Percentiles rank a stretch among this genome's conserved stretches.
phyloP scores from a whole-genome alignment of 306 rosid species.

The Senna tora region DNA sequence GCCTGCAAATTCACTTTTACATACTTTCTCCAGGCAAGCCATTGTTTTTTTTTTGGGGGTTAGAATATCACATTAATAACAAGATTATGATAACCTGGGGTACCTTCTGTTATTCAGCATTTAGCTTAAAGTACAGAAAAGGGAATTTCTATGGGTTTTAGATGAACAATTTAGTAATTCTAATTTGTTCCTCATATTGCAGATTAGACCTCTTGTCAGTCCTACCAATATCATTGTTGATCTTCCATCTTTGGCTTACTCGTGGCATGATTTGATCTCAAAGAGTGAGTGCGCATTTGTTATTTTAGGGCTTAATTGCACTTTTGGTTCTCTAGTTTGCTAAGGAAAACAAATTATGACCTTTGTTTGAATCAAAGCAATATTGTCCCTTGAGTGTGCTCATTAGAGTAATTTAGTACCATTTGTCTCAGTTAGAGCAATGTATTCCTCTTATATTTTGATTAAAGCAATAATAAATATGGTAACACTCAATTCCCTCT shows the following conservation, averaged over 20 bases:
- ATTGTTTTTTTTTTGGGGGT: slow-evolving; percentile 5
- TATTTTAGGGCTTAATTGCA: neutral
- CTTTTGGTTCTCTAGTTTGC: neutral
- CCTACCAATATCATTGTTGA: slow-evolving; percentile 67
- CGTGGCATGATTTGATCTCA: slow-evolving; percentile 94
- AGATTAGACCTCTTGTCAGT: slow-evolving; percentile 88
- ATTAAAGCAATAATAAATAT: neutral
- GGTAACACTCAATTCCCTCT: neutral
- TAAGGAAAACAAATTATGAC: neutral
- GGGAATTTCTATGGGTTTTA: slow-evolving; percentile 18
- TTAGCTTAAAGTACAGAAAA: slow-evolving; percentile 18
- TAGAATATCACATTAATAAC: neutral
- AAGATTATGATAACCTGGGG: slow-evolving; percentile 1
- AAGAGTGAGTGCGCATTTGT: slow-evolving; percentile 55
- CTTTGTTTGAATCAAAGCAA: neutral
- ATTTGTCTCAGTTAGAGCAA: neutral
- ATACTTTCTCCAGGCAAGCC: slow-evolving; percentile 93
- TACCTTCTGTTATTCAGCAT: neutral
- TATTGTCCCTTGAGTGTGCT: neutral
- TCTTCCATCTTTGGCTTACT: slow-evolving; percentile 59
- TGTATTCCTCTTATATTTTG: neutral
- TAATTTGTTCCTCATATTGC: slow-evolving; percentile 40
- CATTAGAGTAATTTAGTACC: neutral
- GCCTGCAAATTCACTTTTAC: slow-evolving; percentile 87
- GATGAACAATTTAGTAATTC: slow-evolving; percentile 27